Evolutionary conservation across 2,329 filamentous ascomycete species (phyloP).

Genomic region (Fusarium goolgardi): DNA sequence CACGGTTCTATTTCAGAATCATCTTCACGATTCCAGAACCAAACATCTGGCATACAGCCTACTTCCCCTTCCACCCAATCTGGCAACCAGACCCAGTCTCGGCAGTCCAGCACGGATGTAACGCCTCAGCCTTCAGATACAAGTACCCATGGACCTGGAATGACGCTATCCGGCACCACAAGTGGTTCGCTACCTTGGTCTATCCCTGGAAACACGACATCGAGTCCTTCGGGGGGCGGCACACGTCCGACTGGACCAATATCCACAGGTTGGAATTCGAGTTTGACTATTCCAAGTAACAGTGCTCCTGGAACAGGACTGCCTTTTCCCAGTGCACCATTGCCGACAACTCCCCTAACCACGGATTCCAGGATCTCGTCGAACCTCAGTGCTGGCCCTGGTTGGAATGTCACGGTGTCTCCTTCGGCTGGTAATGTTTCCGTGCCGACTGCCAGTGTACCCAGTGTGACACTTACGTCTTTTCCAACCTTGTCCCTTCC

Average conservation of each 20-base stretch:
- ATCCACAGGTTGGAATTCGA: conserved; percentile 32
- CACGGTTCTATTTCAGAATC: conserved; percentile 10
- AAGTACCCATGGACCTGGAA: conserved; percentile 3
- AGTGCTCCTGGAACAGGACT: conserved; percentile 4
- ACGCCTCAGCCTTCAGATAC: conserved; percentile 7
- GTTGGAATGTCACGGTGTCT: conserved; percentile 14
- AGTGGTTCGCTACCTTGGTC: conserved; percentile 23
- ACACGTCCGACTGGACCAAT: conserved; percentile 25
- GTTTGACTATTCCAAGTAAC: conserved; percentile 10
- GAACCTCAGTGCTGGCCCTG: background rate
- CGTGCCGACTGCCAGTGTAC: conserved; percentile 2
- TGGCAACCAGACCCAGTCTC: conserved; percentile 12
- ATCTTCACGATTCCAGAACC: background rate
- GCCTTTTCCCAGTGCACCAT: background rate
- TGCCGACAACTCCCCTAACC: background rate
- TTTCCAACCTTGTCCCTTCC: background rate
- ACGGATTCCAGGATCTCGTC: background rate
- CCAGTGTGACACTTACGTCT: conserved; percentile 5
- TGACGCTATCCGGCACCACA: conserved; percentile 14
- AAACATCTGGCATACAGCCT: conserved; percentile 3
- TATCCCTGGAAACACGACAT: conserved; percentile 27
- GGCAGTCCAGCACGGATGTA: background rate
- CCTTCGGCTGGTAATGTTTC: background rate
- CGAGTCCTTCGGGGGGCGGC: conserved; percentile 7
- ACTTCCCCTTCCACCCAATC: background rate